These are phyloP conservation scores for Trypanosomatidae sp. DNA, from an alignment of 208 protist species.

Conservation along the genomic window DNA sequence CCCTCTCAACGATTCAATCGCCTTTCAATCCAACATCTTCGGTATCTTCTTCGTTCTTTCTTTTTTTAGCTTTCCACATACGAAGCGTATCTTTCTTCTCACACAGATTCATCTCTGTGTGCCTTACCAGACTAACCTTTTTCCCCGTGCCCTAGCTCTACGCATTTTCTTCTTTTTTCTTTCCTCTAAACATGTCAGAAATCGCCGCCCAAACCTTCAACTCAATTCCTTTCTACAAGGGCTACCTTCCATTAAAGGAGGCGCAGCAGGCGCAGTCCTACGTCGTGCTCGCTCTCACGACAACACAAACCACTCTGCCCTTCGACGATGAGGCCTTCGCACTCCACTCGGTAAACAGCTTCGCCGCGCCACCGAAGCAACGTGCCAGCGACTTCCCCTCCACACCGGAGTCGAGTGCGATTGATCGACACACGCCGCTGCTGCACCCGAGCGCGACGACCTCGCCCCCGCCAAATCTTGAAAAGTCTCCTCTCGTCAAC, in stretches of 20 bases:
- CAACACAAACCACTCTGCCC: constrained; percentile 1
- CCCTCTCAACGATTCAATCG: no score
- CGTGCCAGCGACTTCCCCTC: neutral
- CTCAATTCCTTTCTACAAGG: constrained; percentile 65
- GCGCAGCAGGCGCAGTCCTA: constrained; percentile 40
- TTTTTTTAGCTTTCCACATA: no score
- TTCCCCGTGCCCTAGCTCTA: no score
- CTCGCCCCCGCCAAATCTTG: neutral
- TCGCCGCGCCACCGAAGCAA: neutral
- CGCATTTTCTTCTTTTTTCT: no score
- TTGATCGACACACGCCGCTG: constrained; percentile 3
- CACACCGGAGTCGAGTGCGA: neutral
- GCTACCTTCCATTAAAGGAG: constrained; percentile 63
- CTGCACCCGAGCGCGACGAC: neutral
- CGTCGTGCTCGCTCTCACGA: constrained; percentile 47
- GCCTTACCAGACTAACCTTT: no score
- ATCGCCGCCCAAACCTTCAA: constrained; percentile 45
- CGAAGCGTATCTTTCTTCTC: no score
- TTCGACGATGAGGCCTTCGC: constrained; percentile 18
- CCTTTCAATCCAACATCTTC: no score
- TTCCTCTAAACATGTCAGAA: constrained; percentile 55
- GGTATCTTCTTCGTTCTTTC: no score
- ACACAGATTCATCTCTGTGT: no score
- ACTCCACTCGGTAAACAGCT: neutral
- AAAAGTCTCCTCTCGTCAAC: constrained; percentile 2